Evolutionary conservation across 768 basidiomycete species (phyloP).

Genomic region (Leccinum fibrillosum): DNA sequence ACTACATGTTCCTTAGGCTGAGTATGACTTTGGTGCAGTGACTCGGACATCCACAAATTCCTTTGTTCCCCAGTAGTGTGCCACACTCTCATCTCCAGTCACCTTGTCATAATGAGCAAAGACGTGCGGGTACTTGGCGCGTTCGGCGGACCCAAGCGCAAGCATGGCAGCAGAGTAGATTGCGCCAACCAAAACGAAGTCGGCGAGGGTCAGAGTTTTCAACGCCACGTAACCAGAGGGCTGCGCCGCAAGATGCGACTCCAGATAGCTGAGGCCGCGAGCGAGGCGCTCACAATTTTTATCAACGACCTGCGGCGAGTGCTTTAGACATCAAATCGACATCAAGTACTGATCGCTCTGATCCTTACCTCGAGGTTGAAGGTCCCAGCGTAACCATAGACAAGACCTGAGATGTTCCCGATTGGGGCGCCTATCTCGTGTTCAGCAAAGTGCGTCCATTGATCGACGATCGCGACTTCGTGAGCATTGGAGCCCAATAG

Average conservation of each 20-base stretch:
- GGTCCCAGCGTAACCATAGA: constrained; percentile 2
- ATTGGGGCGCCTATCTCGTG: constrained; percentile 6
- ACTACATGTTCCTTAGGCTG: neutral
- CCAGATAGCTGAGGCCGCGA: constrained; percentile 11
- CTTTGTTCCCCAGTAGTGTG: constrained; percentile 10
- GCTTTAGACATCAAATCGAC: neutral
- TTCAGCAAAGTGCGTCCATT: constrained; percentile 15
- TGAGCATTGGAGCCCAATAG: constrained; percentile 10
- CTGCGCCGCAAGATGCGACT: constrained; percentile 8
- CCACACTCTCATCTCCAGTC: constrained; percentile 9
- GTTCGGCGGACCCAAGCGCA: constrained; percentile 12
- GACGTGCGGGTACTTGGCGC: constrained; percentile 11
- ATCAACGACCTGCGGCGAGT: neutral
- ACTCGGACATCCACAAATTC: constrained; percentile 4
- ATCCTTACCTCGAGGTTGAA: constrained; percentile 8
- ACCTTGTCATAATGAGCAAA: constrained; percentile 22
- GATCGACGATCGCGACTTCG: constrained; percentile 9
- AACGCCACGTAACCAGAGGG: constrained; percentile 12
- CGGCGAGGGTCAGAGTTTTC: constrained; percentile 16
- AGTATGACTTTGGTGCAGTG: neutral
- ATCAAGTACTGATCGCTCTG: too few relatives aligned
- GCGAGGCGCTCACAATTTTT: neutral
- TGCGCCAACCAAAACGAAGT: constrained; percentile 15
- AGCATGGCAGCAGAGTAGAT: neutral
- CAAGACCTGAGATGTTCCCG: neutral